Percentiles rank a stretch among this genome's conserved stretches.
These are phyloP conservation scores for Nemophila menziesii DNA, from an alignment of 257 asterid genomes.

Conservation along the genomic window DNA sequence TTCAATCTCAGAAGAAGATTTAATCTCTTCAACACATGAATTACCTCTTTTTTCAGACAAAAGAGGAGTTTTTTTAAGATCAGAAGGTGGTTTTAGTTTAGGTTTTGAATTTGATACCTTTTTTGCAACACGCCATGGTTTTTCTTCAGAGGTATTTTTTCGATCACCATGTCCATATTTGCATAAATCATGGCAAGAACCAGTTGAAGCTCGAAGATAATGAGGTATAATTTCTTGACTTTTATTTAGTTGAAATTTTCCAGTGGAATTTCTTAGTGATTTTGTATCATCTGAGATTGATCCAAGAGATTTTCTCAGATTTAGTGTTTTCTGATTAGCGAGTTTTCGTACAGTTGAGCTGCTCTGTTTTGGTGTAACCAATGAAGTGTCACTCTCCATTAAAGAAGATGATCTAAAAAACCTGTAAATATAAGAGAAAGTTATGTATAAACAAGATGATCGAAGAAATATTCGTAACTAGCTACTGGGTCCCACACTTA, in stretches of 20 bases:
- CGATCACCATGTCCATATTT: conserved; percentile 76
- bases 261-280: conserved; percentile 30
- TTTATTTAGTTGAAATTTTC: conserved; percentile 17
- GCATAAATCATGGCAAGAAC: conserved; percentile 84
- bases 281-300: conserved; percentile 19
- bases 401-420: conserved; percentile 8
- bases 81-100: conserved; percentile 16
- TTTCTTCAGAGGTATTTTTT: conserved; percentile 28
- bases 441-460: neutral
- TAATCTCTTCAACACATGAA: conserved; percentile 8
- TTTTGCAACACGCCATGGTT: conserved; percentile 36
- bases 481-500: neutral
- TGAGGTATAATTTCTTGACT: conserved; percentile 31
- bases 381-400: conserved; percentile 36
- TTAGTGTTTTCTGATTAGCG: conserved; percentile 10
- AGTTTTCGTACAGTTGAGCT: conserved; percentile 11
- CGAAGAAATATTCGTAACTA: neutral
- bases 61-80: conserved; percentile 14
- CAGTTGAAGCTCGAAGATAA: conserved; percentile 79
- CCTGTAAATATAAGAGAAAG: conserved; percentile 17
- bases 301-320: conserved; percentile 21
- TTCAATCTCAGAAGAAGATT: conserved; percentile 17
- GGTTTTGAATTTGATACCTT: conserved; percentile 35
- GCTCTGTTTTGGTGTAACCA: conserved; percentile 17
- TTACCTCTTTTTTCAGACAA: conserved; percentile 30